Base-by-base conservation (phyloP, 495 filamentous ascomycete species). In the Evernia prunastri region DNA sequence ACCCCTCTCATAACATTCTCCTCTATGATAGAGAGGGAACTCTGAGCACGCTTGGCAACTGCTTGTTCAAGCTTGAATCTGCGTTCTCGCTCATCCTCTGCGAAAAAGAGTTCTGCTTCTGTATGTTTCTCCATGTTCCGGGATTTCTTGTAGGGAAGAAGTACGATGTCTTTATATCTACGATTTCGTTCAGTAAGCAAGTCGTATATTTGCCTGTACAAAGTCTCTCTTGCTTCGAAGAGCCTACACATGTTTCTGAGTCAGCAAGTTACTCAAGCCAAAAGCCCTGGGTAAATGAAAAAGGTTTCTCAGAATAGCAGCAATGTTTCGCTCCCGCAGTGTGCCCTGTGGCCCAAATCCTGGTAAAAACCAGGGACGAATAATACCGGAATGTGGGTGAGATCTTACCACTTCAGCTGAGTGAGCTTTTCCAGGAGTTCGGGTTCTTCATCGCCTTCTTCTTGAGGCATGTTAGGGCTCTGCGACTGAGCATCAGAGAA, bases 361-460 rank as follows among this genome's bases (percentile, higher is more conserved):
- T n/a, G n/a, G n/a, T n/a, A n/a, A n/a, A n/a, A n/a, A n/a, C n/a
- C n/a, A n/a, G n/a, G n/a, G n/a, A n/a, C n/a, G n/a, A n/a, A n/a
- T n/a, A n/a, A n/a, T n/a, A n/a, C n/a, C n/a, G n/a, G n/a, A n/a
- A n/a, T n/a, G n/a, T n/a, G n/a, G n/a, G n/a, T n/a, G n/a, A n/a
- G n/a, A n/a, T n/a, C n/a, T n/a, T n/a, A n/a, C 94, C 94, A 98
- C 71, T 98, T 98, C 13, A 97, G 79, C 33, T 96, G 84, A 0
- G 94, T 97, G 6, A 98, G 81, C 66, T 94, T 94, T 75, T 98
- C 94, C 3, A 97, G 79, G 0, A 97, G 80, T 76, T 97, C 95
- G 0, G 94, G 92, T 71, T 93, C 89, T 72, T 96, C 93, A 69
- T 97, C 92, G 61, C 93, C 93, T 74, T 96, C 92, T 73, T 96